phyloP scores from a whole-genome alignment of 805 yeast species.

The Torulaspora quercuum region DNA sequence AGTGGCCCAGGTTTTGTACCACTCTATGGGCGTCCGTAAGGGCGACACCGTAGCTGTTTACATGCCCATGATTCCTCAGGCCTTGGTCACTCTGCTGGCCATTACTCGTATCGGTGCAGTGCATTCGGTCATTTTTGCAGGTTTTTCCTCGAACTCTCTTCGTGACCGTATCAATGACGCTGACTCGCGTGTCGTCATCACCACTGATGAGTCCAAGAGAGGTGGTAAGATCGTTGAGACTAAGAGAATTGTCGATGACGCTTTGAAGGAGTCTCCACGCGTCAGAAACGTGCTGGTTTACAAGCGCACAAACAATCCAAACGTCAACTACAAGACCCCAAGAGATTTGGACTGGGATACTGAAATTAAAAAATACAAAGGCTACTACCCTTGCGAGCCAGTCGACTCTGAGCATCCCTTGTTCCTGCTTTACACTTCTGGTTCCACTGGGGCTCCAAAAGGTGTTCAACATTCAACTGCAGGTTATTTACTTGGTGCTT shows the following conservation, averaged over 20 bases:
- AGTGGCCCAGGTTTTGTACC: constrained; percentile 64
- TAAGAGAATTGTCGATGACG: constrained; percentile 80
- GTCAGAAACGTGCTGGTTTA: constrained; percentile 69
- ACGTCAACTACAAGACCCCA: constrained; percentile 43
- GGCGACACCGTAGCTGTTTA: constrained; percentile 87
- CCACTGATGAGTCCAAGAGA: constrained; percentile 78
- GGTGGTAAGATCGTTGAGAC: constrained; percentile 81
- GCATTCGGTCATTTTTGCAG: constrained; percentile 84
- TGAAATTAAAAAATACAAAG: constrained; percentile 60
- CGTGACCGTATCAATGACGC: constrained; percentile 73
- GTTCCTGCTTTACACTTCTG: constrained; percentile 78
- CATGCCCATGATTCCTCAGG: constrained; percentile 83
- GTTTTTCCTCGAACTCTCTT: constrained; percentile 70
- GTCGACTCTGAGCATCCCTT: constrained; percentile 79
- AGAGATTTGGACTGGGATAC: constrained; percentile 79
- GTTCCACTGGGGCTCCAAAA: constrained; percentile 86
- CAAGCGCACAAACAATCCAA: constrained; percentile 63
- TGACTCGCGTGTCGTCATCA: constrained; percentile 64
- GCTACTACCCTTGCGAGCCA: constrained; percentile 70
- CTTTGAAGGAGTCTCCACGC: constrained; percentile 59
- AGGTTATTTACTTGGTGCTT: constrained; percentile 72
- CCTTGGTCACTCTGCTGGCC: constrained; percentile 70
- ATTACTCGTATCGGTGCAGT: constrained; percentile 78
- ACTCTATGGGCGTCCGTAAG: constrained; percentile 61
- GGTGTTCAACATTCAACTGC: constrained; percentile 82